Conservation (phyloP, 805 yeast species). For the Ogataea neopini region DNA sequence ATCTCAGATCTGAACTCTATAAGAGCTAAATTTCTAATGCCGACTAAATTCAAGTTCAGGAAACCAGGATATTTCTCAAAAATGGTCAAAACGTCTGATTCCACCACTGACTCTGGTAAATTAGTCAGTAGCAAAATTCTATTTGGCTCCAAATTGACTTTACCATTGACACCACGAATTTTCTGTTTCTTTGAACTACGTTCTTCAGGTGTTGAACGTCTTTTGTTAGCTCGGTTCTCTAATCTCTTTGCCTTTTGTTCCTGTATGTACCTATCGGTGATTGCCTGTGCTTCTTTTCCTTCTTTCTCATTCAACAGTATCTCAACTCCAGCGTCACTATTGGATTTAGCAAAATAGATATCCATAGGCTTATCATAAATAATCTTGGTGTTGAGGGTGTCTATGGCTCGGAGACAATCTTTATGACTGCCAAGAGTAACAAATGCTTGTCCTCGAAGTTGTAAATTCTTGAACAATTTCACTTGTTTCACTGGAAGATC, state of each 20-base stretch:
- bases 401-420: constrained; percentile 48
- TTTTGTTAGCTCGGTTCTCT: constrained; percentile 24
- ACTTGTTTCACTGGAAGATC: constrained; percentile 45
- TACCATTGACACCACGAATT: constrained; percentile 25
- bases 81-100: constrained; percentile 41
- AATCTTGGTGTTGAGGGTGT: constrained; percentile 40
- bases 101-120: constrained; percentile 47
- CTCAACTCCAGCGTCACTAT: constrained; percentile 42
- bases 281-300: constrained; percentile 15
- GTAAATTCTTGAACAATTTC: constrained; percentile 59
- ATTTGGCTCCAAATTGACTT: constrained; percentile 53
- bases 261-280: constrained; percentile 23
- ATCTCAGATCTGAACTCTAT: constrained; percentile 68
- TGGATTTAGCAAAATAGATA: constrained; percentile 43
- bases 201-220: constrained; percentile 22
- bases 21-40: constrained; percentile 71
- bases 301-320: constrained; percentile 5
- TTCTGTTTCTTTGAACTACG: constrained; percentile 15
- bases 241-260: constrained; percentile 24
- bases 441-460: constrained; percentile 82
- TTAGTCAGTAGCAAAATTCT: constrained; percentile 67
- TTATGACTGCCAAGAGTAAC: constrained; percentile 50
- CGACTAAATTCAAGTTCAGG: constrained; percentile 64
- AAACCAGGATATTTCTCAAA: constrained; percentile 63
- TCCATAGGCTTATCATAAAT: constrained; percentile 51